phyloP scores from a whole-genome alignment of 495 filamentous ascomycete genomes.

The Astrothelium subdiscretum region DNA sequence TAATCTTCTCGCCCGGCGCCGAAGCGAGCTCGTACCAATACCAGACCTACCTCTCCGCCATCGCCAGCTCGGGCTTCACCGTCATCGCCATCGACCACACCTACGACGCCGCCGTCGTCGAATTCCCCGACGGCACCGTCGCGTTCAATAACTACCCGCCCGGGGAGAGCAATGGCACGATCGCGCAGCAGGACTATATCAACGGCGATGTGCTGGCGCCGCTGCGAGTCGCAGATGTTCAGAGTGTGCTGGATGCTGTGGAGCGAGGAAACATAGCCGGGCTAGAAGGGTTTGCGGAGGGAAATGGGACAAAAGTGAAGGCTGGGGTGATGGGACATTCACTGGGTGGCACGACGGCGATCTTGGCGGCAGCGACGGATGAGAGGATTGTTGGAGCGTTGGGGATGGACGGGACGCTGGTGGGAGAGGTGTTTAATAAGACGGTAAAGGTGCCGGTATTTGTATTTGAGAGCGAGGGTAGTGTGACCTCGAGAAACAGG shows the following conservation, averaged over 20 bases:
- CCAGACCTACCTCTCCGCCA: slow-evolving; percentile 28
- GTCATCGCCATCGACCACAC: slow-evolving; percentile 40
- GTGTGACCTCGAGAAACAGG: slow-evolving; percentile 3
- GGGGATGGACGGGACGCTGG: slow-evolving; percentile 34
- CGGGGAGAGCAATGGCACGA: background rate
- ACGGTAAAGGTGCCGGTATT: background rate
- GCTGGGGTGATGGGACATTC: slow-evolving; percentile 42
- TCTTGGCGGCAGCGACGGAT: slow-evolving; percentile 31
- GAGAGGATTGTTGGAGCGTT: slow-evolving; percentile 33
- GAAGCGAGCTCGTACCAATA: slow-evolving; percentile 24
- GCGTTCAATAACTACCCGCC: slow-evolving; percentile 16
- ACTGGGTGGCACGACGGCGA: slow-evolving; percentile 41
- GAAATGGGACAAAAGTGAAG: slow-evolving; percentile 7
- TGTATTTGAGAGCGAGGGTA: slow-evolving; percentile 1
- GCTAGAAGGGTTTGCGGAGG: slow-evolving; percentile 2
- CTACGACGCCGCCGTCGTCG: slow-evolving; percentile 37
- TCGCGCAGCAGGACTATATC: slow-evolving; percentile 2
- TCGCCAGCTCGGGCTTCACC: slow-evolving; percentile 38
- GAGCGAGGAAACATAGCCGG: slow-evolving; percentile 2
- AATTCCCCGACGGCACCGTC: slow-evolving; percentile 35
- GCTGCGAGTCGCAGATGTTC: background rate
- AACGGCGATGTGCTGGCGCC: background rate
- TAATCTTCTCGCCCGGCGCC: slow-evolving; percentile 16
- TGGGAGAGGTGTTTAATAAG: slow-evolving; percentile 1
- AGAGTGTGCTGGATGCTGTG: slow-evolving; percentile 13